phyloP scores from a whole-genome alignment of 768 basidiomycete species.

The Gloeophyllum trabeum region DNA sequence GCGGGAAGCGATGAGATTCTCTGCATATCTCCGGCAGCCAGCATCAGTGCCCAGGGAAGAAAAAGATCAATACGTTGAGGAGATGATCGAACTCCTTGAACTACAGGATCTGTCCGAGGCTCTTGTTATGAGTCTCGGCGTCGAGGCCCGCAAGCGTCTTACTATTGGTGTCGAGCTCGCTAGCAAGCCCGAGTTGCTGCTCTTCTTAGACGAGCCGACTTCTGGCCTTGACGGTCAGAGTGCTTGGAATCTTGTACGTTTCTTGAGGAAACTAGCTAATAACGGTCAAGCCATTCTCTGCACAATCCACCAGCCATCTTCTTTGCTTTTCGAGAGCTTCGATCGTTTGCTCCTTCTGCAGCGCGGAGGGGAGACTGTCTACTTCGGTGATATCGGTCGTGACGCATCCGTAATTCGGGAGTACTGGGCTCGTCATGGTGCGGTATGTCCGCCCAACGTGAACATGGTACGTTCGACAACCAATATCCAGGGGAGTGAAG shows the following conservation, averaged over 20 bases:
- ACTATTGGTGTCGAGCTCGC: conserved; percentile 91
- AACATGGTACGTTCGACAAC: too few relatives aligned
- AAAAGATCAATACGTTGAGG: conserved; percentile 73
- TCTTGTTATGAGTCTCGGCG: conserved; percentile 56
- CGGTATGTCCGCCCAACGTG: conserved; percentile 58
- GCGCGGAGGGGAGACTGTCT: conserved; percentile 82
- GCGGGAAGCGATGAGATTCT: conserved; percentile 78
- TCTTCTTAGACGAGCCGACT: conserved; percentile 53
- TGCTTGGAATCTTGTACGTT: conserved; percentile 75
- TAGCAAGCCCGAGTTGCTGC: conserved; percentile 69
- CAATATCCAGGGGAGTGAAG: too few relatives aligned
- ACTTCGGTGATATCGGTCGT: conserved; percentile 81
- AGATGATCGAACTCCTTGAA: conserved; percentile 76
- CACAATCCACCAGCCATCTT: conserved; percentile 84
- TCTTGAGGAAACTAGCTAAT: conserved; percentile 74
- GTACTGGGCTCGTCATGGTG: conserved; percentile 73
- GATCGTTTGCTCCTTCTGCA: conserved; percentile 61
- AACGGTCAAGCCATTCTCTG: conserved; percentile 85
- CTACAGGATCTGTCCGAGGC: conserved; percentile 79
- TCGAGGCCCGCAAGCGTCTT: conserved; percentile 71
- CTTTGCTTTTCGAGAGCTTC: conserved; percentile 80
- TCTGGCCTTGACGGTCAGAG: conserved; percentile 52
- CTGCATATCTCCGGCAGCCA: conserved; percentile 77
- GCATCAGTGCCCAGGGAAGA: conserved; percentile 52
- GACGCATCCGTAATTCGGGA: conserved; percentile 57